These are phyloP conservation scores for Oidiodendron maius DNA, from an alignment of 495 filamentous ascomycete species.

Conservation along the genomic window DNA sequence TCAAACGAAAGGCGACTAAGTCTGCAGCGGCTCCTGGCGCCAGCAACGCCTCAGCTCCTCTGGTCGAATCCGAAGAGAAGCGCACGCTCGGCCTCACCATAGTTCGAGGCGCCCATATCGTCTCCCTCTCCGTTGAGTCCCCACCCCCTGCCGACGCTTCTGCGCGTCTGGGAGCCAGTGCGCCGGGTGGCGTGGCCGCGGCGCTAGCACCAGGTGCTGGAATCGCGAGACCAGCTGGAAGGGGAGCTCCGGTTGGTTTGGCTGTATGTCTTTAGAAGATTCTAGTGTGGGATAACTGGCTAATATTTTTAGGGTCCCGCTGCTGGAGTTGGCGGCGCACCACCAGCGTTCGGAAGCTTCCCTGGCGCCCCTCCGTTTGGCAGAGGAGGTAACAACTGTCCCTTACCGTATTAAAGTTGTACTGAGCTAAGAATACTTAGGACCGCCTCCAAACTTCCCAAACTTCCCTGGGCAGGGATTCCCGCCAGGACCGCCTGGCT, in stretches of 20 bases:
- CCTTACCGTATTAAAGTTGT: conserved; percentile 1
- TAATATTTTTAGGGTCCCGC: conserved; percentile 64
- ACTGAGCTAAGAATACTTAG: conserved; percentile 12
- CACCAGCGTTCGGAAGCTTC: conserved; percentile 25
- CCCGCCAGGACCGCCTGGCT: conserved; percentile 56
- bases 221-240: conserved; percentile 85
- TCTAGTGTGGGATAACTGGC: too few species aligned
- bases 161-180: conserved; percentile 75
- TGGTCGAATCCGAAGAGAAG: conserved; percentile 91
- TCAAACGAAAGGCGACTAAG: conserved; percentile 83
- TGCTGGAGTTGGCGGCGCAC: conserved; percentile 82
- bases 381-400: conserved; percentile 64
- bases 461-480: conserved; percentile 2
- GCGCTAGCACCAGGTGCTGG: conserved; percentile 80
- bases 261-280: conserved; percentile 47
- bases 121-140: conserved; percentile 91
- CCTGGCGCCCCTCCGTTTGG: conserved; percentile 61
- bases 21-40: conserved; percentile 59
- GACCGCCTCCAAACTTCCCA: conserved; percentile 48
- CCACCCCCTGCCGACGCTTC: conserved; percentile 94
- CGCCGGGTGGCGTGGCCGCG: conserved; percentile 56
- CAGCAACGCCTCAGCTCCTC: conserved; percentile 40
- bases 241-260: conserved; percentile 81
- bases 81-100: conserved; percentile 92
- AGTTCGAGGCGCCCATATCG: conserved; percentile 85